phyloP scores from a whole-genome alignment of 1,139 yeast species.

The Yamadazyma sp. region DNA sequence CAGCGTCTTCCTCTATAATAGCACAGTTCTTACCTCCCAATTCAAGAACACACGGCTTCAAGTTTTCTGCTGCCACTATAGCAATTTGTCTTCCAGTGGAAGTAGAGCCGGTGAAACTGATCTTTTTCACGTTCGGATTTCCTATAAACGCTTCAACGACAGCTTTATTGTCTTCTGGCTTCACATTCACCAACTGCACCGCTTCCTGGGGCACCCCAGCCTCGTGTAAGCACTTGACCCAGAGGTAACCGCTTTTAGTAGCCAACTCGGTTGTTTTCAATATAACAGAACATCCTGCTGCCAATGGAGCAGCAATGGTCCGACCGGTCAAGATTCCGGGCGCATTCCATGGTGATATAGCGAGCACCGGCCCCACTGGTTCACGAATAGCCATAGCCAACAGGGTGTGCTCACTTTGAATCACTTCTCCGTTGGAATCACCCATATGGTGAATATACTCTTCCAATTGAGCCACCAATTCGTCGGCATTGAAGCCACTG shows the following conservation, averaged over 20 bases:
- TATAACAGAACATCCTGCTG: conserved; percentile 53
- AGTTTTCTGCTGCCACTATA: conserved; percentile 28
- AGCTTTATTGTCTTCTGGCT: conserved; percentile 24
- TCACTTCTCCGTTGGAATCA: conserved; percentile 23
- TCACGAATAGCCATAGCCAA: conserved; percentile 32
- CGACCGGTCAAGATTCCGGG: conserved; percentile 42
- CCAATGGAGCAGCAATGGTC: conserved; percentile 42
- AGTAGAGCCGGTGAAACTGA: conserved; percentile 49
- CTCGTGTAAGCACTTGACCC: conserved; percentile 31
- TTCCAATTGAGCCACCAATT: conserved; percentile 21
- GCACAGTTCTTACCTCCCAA: conserved; percentile 45
- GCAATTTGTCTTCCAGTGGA: conserved; percentile 36
- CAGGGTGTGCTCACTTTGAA: conserved; percentile 20
- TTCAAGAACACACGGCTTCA: conserved; percentile 41
- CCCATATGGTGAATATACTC: conserved; percentile 23
- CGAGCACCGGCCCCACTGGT: conserved; percentile 46
- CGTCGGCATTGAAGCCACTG: conserved; percentile 35
- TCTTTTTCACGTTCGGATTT: conserved; percentile 26
- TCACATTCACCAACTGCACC: conserved; percentile 34
- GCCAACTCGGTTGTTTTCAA: conserved; percentile 40
- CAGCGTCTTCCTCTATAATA: conserved; percentile 34
- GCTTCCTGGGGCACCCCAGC: conserved; percentile 41
- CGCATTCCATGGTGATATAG: conserved; percentile 52
- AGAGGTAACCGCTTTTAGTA: conserved; percentile 28
- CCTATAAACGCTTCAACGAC: conserved; percentile 27